Base-by-base conservation (phyloP, 2,329 filamentous ascomycete species). In the Paracoccidioides brasiliensis region DNA sequence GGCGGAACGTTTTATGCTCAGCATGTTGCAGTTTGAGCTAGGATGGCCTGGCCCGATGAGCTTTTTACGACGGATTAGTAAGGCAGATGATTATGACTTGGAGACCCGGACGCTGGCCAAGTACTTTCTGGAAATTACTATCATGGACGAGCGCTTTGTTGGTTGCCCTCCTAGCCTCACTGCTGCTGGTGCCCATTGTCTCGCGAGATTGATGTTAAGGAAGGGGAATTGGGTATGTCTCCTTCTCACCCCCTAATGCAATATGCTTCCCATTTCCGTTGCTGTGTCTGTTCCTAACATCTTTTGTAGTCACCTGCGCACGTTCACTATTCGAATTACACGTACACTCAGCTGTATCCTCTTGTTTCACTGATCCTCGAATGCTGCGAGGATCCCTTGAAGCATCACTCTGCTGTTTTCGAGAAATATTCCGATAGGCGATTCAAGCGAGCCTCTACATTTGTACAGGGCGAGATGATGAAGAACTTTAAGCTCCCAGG, bases 21-120 rank as follows among this genome's bases (percentile, higher is more conserved):
- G 83, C 71, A 95, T 96, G 85, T 82, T 98, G 54, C 81, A 89
- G 64, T 98, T 95, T 67, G 90, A 96, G 72, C 81, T 98, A 54
- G 93, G 93, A 53, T 97, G 89, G 86, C 93, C 93, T n/a, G 93
- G 93, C 45, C 93, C 93, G 1, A 96, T 98, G 91, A 96, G 90
- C 75, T 98, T 98, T 73, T 78, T 98, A 59, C 83, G 93, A 58
- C 84, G 91, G 56, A 93, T 97, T 72, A 97, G 91, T 83, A 97
- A 97, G 76, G 93, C 93, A 12, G 93, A 98, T 68, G 90, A 96
- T 67, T 98, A 97, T 67, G 90, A 98, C 67, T 77, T 95, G 49
- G 91, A 98, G 73, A 96, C 91, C 9, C 82, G 93, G 41, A 97
- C 93, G 4, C 76, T 98, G 55, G 90, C 93, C 64, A 98, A 98